These are phyloP conservation scores for Hypomyces perniciosus DNA, from an alignment of 2,329 filamentous ascomycete species.

Conservation along the genomic window DNA sequence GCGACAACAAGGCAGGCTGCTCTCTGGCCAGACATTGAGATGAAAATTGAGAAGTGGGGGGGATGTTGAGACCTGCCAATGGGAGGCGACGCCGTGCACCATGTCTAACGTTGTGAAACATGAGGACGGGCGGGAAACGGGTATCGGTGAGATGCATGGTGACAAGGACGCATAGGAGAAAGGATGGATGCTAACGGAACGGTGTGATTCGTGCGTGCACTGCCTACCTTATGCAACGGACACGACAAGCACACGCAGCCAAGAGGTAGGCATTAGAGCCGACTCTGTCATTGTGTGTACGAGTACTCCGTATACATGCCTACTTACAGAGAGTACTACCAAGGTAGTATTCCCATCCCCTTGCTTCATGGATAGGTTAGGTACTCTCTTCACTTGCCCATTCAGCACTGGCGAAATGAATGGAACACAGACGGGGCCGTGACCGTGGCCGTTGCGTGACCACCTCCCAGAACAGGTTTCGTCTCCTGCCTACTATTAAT, in stretches of 20 bases:
- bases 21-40: not conserved
- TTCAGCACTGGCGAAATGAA: too few relatives aligned
- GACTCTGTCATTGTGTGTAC: not conserved
- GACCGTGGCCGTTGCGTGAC: too few relatives aligned
- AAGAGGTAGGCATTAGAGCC: not conserved
- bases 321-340: not conserved
- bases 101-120: constrained; percentile 3
- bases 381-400: too few relatives aligned
- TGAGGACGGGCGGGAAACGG: constrained; percentile 1
- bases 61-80: too few relatives aligned
- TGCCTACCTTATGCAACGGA: too few relatives aligned
- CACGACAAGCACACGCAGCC: not conserved
- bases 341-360: not conserved
- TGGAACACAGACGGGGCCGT: too few relatives aligned
- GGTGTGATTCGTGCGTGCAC: not conserved
- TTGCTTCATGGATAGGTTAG: too few relatives aligned
- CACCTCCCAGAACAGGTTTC: too few relatives aligned
- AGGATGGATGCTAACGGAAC: not conserved
- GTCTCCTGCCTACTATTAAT: too few relatives aligned
- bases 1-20: not conserved
- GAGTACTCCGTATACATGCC: not conserved
- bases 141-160: constrained; percentile 7
- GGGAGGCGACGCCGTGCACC: too few relatives aligned
- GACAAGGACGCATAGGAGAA: not conserved
- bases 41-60: not conserved